Base-by-base conservation (phyloP, 441 rosid species). In the Mallotus repandus region DNA sequence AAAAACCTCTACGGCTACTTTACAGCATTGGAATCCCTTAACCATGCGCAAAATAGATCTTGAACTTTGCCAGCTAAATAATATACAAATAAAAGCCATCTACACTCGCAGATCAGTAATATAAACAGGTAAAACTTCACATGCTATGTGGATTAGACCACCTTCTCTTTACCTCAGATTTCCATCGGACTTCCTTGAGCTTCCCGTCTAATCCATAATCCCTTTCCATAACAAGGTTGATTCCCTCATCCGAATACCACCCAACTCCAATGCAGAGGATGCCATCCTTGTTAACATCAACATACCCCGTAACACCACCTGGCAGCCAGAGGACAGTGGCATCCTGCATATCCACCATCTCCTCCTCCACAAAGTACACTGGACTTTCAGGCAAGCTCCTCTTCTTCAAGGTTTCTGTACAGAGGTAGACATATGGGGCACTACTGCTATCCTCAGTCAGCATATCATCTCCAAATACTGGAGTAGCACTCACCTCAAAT, bases 201-300 rank as follows among this genome's bases (percentile, higher is more conserved):
- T 82, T 86, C 55, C 97, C 98, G 79, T 91, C 95, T 15, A 81
- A 18, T 38, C 84, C 97, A 70, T 94, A 92, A 72, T 91, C 97
- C 77, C 99, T 89, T 75, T 94, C 99, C 94, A 94, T 89, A 61
- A 87, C 99, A 50, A 91, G 92, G 81, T 94, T 94, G 61, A 89
- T 89, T 43, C 97, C 99, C 81, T 94, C 96, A 0, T 87, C 91
- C 0, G 97, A 92, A 75, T 94, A 91, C 99, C 99, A 94, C 52
- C 97, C 96, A 6, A 83, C 86, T 18, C 97, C 99, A 16, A 94
- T 84, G 72, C 97, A 88, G 46, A 92, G 86, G 14, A 84, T 79
- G 50, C 99, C 97, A 35, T 91, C 97, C 72, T 88, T 85, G 73
- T 75, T 76, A 52, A 90, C 84, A 76, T 94, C 96, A 7, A 92